Conservation (phyloP, 768 basidiomycete species). For the Auriculariales sp. region DNA sequence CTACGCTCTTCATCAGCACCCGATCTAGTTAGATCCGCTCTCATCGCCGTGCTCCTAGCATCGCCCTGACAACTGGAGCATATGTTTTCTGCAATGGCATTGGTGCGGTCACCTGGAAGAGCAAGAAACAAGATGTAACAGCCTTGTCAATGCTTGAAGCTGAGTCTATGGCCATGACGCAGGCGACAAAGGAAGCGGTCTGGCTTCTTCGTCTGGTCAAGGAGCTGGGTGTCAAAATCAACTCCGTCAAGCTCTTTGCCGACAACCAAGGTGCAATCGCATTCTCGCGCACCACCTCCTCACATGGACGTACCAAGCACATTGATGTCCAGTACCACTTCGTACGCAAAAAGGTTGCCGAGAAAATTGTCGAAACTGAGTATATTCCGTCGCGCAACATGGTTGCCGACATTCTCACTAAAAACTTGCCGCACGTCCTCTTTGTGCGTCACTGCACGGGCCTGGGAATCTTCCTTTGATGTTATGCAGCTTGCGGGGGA, state of each 20-base stretch:
- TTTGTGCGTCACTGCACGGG: too few species aligned
- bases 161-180: slow-evolving; percentile 14
- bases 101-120: slow-evolving; percentile 13
- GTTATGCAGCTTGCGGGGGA: too few species aligned
- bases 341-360: slow-evolving; percentile 19
- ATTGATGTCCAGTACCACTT: slow-evolving; percentile 27
- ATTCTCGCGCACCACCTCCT: slow-evolving; percentile 19
- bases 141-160: slow-evolving; percentile 16
- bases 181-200: slow-evolving; percentile 8
- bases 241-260: slow-evolving; percentile 10
- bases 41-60: too few species aligned
- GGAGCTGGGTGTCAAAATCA: too few species aligned
- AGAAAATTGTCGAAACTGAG: slow-evolving; percentile 11
- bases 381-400: slow-evolving; percentile 21
- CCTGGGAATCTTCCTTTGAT: too few species aligned
- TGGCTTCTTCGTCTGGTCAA: too few species aligned
- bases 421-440: slow-evolving; percentile 15
- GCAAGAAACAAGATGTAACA: slow-evolving; percentile 12
- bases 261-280: slow-evolving; percentile 25
- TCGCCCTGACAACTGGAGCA: slow-evolving; percentile 21
- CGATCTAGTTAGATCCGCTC: too few species aligned
- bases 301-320: slow-evolving; percentile 26
- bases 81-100: slow-evolving; percentile 15
- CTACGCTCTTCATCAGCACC: too few species aligned
- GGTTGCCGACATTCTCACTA: slow-evolving; percentile 27